Evolutionary conservation across 208 protist species (phyloP).

Genomic region (Leishmania amazonensis): DNA sequence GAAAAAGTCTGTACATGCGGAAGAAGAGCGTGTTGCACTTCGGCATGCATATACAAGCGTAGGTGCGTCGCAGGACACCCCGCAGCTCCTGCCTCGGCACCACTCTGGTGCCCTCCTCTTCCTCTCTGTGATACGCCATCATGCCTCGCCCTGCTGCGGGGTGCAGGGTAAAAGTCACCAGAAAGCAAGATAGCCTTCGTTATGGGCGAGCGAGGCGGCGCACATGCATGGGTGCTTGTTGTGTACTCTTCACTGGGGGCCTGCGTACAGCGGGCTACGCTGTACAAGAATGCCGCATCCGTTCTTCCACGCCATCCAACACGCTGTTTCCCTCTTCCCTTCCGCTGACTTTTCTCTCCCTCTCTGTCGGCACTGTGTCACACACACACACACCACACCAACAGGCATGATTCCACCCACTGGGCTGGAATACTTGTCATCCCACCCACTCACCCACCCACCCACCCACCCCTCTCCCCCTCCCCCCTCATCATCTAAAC

Average conservation of each 20-base stretch:
- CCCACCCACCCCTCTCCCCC: neutral
- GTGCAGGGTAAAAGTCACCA: neutral
- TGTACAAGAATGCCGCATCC: neutral
- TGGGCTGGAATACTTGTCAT: neutral
- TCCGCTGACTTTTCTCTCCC: neutral
- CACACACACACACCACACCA: neutral
- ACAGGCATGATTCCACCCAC: neutral
- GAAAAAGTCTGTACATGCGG: neutral
- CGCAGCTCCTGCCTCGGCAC: neutral
- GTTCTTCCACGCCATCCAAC: neutral
- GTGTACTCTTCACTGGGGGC: neutral
- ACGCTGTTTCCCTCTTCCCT: neutral
- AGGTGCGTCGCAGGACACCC: too few species aligned
- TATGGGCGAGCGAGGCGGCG: neutral
- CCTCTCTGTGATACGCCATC: neutral
- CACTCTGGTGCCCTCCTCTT: neutral
- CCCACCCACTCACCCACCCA: neutral
- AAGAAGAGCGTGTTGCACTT: too few species aligned
- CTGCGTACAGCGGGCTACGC: neutral
- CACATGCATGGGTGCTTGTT: neutral
- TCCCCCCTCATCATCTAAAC: too few species aligned
- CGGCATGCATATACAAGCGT: neutral
- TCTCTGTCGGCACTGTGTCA: neutral
- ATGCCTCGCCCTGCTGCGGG: neutral
- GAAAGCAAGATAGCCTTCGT: neutral